Conservation (phyloP, 345 rosid genomes). For the Eucalyptus urophylla region DNA sequence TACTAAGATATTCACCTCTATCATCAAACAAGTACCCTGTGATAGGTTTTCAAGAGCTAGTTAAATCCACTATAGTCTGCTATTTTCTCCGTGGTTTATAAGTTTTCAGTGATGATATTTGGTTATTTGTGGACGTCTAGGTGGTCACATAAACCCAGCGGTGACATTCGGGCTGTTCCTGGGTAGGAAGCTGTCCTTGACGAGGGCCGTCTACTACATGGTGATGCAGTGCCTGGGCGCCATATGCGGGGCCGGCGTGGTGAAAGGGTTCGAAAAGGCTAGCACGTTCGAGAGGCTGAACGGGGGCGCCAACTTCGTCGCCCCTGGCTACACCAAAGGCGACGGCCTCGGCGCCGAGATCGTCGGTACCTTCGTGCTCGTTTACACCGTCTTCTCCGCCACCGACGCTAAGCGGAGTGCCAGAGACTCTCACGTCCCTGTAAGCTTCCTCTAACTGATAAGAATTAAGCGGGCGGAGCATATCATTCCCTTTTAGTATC, state of each 20-base stretch:
- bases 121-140: background rate
- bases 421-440: constrained; percentile 53
- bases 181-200: constrained; percentile 38
- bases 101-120: background rate
- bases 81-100: background rate
- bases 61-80: background rate
- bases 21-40: background rate
- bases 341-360: constrained; percentile 40
- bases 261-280: constrained; percentile 19
- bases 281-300: background rate
- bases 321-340: constrained; percentile 29
- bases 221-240: constrained; percentile 47
- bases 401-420: constrained; percentile 48
- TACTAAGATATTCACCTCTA: background rate
- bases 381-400: constrained; percentile 47
- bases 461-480: background rate
- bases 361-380: constrained; percentile 29
- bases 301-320: constrained; percentile 33
- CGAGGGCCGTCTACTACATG: constrained; percentile 36
- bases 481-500: background rate
- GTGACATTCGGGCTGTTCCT: constrained; percentile 26
- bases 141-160: constrained; percentile 29
- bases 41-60: background rate
- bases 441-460: background rate
- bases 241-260: constrained; percentile 45